Percentiles rank a stretch among this genome's conserved stretches.
phyloP scores from a whole-genome alignment of 2,329 filamentous ascomycete species.

The Curvularia eragrostidis region DNA sequence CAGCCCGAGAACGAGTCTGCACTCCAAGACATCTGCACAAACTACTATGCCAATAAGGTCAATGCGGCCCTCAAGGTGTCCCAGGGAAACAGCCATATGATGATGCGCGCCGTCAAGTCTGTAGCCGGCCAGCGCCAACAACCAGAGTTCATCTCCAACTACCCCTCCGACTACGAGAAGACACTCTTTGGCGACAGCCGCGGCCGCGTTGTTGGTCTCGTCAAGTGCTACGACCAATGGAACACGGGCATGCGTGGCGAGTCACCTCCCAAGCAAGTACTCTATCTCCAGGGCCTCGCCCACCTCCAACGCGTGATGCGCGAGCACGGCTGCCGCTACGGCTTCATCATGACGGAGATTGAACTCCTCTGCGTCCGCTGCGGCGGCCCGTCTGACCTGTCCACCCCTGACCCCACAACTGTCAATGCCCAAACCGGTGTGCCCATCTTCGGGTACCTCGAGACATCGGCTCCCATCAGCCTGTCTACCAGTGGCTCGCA shows the following conservation, averaged over 20 bases:
- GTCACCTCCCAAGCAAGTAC: constrained; percentile 81
- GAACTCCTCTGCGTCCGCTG: constrained; percentile 90
- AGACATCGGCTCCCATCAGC: constrained; percentile 68
- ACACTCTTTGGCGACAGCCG: constrained; percentile 56
- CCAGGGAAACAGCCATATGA: constrained; percentile 68
- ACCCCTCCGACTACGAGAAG: constrained; percentile 60
- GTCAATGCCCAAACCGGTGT: constrained; percentile 57
- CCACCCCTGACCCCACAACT: constrained; percentile 45
- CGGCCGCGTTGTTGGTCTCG: constrained; percentile 78
- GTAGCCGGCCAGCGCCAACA: constrained; percentile 59
- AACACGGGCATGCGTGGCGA: constrained; percentile 93
- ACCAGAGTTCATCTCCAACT: constrained; percentile 70
- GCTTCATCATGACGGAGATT: constrained; percentile 95
- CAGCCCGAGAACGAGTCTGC: constrained; percentile 80
- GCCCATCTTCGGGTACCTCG: constrained; percentile 88
- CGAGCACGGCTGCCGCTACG: constrained; percentile 90
- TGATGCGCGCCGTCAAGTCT: constrained; percentile 52
- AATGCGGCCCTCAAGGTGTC: constrained; percentile 83
- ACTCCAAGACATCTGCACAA: constrained; percentile 76
- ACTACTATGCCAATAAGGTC: constrained; percentile 83
- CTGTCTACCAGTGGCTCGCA: constrained; percentile 54
- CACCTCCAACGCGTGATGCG: constrained; percentile 92
- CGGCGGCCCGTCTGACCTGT: constrained; percentile 58
- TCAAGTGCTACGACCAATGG: constrained; percentile 91
- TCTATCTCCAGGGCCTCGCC: constrained; percentile 85